These are phyloP conservation scores for Termitomyces sp. DNA, from an alignment of 768 basidiomycete species.

Conservation along the genomic window DNA sequence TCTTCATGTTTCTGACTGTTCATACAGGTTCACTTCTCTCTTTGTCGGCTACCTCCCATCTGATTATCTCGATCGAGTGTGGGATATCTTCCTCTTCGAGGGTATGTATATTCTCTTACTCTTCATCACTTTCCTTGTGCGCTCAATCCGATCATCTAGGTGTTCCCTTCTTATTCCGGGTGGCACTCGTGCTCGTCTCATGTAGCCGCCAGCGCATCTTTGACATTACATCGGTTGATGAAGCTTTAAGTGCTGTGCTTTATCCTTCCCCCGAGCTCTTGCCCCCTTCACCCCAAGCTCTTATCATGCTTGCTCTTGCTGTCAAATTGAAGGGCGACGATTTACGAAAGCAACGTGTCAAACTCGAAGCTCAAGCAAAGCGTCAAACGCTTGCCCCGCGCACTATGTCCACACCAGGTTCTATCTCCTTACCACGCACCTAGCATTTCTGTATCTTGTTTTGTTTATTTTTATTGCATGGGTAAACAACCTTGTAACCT, in stretches of 20 bases:
- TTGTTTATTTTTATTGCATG: background rate
- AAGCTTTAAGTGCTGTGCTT: constrained; percentile 41
- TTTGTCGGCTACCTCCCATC: constrained; percentile 64
- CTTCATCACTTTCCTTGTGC: background rate
- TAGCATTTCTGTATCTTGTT: background rate
- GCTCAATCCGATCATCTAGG: constrained; percentile 35
- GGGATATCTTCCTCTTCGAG: constrained; percentile 82
- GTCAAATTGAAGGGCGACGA: constrained; percentile 79
- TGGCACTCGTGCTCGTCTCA: constrained; percentile 59
- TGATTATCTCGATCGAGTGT: constrained; percentile 65
- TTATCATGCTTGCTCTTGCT: constrained; percentile 55
- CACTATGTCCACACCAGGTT: constrained; percentile 16
- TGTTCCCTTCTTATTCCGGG: constrained; percentile 66
- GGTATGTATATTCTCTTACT: constrained; percentile 34
- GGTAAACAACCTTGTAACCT: background rate
- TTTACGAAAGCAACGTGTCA: constrained; percentile 64
- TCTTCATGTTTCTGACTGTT: background rate
- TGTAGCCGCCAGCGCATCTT: constrained; percentile 57
- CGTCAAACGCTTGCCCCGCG: constrained; percentile 43
- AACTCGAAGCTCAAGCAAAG: constrained; percentile 71
- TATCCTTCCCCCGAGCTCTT: constrained; percentile 48
- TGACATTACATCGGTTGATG: constrained; percentile 39
- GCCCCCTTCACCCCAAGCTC: constrained; percentile 53
- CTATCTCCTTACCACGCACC: constrained; percentile 19
- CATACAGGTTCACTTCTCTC: constrained; percentile 60